Evolutionary conservation across 2,329 filamentous ascomycete species (phyloP), one percentile per base, ranked within the genome.

Genomic region (Pseudogymnoascus sp.): DNA sequence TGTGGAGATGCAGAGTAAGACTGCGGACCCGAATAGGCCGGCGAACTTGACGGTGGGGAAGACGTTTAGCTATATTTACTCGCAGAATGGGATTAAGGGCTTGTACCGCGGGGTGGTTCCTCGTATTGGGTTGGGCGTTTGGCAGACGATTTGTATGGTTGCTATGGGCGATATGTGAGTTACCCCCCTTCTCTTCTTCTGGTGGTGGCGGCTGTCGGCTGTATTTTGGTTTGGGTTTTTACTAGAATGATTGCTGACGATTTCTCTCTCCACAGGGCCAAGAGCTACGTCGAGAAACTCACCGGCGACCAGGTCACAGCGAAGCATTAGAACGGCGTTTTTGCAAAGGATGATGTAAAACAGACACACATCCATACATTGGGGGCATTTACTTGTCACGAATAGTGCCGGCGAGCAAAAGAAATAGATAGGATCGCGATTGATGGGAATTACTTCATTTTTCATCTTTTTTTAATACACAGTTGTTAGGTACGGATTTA

Each of bases 131-230:
- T 86, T 99, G 66, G 88, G 94, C 74, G 85, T 99, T 79, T 99
- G 94, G 94, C 94, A 99, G 84, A 99, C 94, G 65, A 89, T 99
- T 73, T 99, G 94, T 84, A 99, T 99, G 94, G 94, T 99, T 78
- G 94, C 93, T 72, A 83, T 97, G 77, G 94, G 94, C 78, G 94
- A 97, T 79, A 92, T 96, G 92, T 95, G 79, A 81, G 91, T 85
- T 60, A 63, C 59, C 58, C 39, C 35, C 40, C n/a, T n/a, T n/a
- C n/a, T n/a, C n/a, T n/a, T n/a, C n/a, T n/a, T n/a, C n/a, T n/a
- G n/a, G n/a, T n/a, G n/a, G n/a, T n/a, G n/a, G n/a, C n/a, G n/a
- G n/a, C n/a, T n/a, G n/a, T n/a, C n/a, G n/a, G n/a, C n/a, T n/a
- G n/a, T n/a, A n/a, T n/a, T n/a, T n/a, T n/a, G n/a, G n/a, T n/a